Conservation (phyloP, 768 basidiomycete genomes). For the Brasilioporus rufonigricans region DNA sequence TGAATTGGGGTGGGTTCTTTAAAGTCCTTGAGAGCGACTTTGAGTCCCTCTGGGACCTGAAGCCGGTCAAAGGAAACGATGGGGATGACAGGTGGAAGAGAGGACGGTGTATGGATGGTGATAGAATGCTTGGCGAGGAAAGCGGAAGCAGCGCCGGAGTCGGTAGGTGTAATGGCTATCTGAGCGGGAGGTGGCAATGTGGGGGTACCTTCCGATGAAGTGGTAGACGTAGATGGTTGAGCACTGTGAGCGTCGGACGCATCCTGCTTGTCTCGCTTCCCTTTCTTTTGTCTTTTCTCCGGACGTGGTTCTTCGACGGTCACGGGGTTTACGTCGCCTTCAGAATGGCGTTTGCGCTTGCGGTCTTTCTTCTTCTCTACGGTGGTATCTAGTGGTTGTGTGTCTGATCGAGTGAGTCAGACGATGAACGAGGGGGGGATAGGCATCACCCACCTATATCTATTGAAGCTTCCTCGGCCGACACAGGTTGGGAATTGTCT, state of each 20-base stretch:
- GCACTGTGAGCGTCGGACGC: not conserved
- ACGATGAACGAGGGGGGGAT: not conserved
- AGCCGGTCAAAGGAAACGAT: slow-evolving; percentile 75
- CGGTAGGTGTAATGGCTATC: slow-evolving; percentile 8
- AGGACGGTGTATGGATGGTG: slow-evolving; percentile 58
- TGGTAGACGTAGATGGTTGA: slow-evolving; percentile 1
- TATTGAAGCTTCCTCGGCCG: not conserved
- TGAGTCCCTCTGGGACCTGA: slow-evolving; percentile 60
- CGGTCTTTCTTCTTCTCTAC: slow-evolving; percentile 19
- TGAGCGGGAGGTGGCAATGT: slow-evolving; percentile 17
- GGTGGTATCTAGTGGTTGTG: slow-evolving; percentile 1
- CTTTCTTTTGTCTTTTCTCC: slow-evolving; percentile 28
- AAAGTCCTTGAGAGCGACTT: slow-evolving; percentile 64
- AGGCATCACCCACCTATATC: slow-evolving; percentile 2
- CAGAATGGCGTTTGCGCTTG: slow-evolving; percentile 24
- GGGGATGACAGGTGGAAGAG: slow-evolving; percentile 52
- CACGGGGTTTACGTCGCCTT: not conserved
- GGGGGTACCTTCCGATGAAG: slow-evolving; percentile 10
- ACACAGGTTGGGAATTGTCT: not conserved
- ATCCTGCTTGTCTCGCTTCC: slow-evolving; percentile 16
- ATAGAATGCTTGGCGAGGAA: slow-evolving; percentile 75
- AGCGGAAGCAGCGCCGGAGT: slow-evolving; percentile 43
- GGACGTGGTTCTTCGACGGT: slow-evolving; percentile 6
- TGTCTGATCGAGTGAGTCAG: not conserved
- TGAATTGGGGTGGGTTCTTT: slow-evolving; percentile 94